These are phyloP conservation scores for Chiua virens DNA, from an alignment of 768 basidiomycete species.

Conservation along the genomic window DNA sequence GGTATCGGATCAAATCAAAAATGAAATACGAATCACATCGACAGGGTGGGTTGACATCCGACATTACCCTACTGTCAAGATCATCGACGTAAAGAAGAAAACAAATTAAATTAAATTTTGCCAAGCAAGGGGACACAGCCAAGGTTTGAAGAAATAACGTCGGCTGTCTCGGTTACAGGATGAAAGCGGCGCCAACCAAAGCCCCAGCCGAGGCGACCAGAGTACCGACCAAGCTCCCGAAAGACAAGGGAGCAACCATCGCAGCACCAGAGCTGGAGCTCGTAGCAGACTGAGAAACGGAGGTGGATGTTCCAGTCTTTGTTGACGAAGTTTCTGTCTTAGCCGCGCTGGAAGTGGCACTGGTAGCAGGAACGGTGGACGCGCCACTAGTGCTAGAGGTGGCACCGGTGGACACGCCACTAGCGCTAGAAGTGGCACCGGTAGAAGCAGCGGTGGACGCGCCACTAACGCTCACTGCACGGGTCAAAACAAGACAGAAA, in stretches of 20 bases:
- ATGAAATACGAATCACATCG: no score
- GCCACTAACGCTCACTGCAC: background rate
- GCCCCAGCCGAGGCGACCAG: conserved; percentile 27
- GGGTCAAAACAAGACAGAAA: background rate
- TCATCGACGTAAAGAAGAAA: no score
- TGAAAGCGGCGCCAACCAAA: conserved; percentile 24
- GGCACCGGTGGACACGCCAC: no score
- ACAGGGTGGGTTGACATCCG: no score
- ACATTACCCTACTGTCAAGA: no score
- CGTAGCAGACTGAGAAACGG: background rate
- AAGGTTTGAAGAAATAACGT: background rate
- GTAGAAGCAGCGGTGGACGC: background rate
- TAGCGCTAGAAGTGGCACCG: background rate
- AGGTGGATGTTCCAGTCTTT: no score
- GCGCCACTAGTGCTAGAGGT: no score
- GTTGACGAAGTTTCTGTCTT: no score
- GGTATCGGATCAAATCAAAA: no score
- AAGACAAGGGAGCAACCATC: conserved; percentile 15
- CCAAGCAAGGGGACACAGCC: background rate
- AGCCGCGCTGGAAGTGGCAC: no score
- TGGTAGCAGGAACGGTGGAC: no score
- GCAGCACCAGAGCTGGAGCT: conserved; percentile 17
- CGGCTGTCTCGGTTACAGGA: conserved; percentile 16
- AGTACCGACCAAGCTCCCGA: conserved; percentile 16
- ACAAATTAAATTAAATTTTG: background rate